Evolutionary conservation across 257 asterid genomes (phyloP).

Genomic region (Nemophila menziesii): DNA sequence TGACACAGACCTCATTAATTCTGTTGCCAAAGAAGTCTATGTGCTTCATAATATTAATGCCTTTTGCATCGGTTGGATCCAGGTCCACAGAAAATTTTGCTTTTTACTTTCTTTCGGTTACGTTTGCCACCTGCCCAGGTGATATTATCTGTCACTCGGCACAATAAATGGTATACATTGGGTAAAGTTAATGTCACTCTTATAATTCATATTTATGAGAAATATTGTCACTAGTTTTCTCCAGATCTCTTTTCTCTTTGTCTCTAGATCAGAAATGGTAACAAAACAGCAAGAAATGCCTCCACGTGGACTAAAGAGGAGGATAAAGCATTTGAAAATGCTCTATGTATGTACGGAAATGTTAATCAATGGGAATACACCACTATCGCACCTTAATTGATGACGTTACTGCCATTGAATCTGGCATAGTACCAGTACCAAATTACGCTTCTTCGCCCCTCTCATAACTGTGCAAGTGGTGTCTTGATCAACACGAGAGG

Average conservation of each 20-base stretch:
- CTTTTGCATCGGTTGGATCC: neutral
- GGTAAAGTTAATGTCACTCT: slow-evolving; percentile 1
- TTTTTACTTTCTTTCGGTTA: neutral
- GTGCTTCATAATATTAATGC: too few relatives aligned
- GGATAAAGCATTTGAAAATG: slow-evolving; percentile 35
- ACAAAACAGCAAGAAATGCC: slow-evolving; percentile 15
- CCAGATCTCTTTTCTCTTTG: slow-evolving; percentile 14
- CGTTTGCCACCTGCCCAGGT: neutral
- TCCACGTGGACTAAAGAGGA: slow-evolving; percentile 28
- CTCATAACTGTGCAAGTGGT: slow-evolving; percentile 2
- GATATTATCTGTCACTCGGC: neutral
- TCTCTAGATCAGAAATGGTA: slow-evolving; percentile 13
- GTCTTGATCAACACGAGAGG: slow-evolving; percentile 4
- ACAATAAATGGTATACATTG: neutral
- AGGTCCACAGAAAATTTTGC: neutral
- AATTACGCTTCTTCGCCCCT: slow-evolving; percentile 7
- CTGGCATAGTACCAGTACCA: slow-evolving; percentile 26
- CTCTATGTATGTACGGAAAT: slow-evolving; percentile 15
- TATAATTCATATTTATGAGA: slow-evolving; percentile 5
- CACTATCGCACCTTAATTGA: slow-evolving; percentile 21
- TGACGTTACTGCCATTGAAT: slow-evolving; percentile 28
- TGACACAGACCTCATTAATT: neutral
- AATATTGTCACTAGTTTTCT: slow-evolving; percentile 9
- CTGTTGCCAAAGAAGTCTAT: neutral
- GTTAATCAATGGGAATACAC: slow-evolving; percentile 18